Evolutionary conservation across 306 rosid species (phyloP), one percentile per base, ranked within the genome.

Genomic region (Malus orientalis): DNA sequence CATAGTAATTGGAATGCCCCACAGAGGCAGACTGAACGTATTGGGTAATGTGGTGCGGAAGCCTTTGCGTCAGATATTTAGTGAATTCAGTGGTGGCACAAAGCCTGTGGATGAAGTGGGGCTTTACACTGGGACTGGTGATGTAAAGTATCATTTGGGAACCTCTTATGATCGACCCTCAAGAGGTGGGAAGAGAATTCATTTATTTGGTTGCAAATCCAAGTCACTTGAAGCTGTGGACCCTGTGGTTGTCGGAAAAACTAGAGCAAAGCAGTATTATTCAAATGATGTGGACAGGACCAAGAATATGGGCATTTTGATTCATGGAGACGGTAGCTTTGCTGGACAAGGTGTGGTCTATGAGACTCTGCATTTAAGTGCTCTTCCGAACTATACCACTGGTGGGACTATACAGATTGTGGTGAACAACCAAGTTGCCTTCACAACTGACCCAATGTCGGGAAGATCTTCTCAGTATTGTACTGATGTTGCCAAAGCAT

Each of bases 331-430:
- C 83, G 97, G 99, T 82, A 95, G 99, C 78, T 95, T 92, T 88
- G 96, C 99, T 5, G 99, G 99, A 55, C 97, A 92, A 86, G 99
- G 99, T 64, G 99, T 95, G 61, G 99, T 92, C 78, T 95, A 92
- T 29, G 99, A 95, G 84, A 90, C 93, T 44, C 85, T 95, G 13
- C 99, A 95, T 95, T 87, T 95, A 59, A 95, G 99, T 76, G 97
- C 97, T 82, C 97, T 95, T 81, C 97, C 93, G 6, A 95, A 95
- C 86, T 90, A 95, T 80, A 74, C 88, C n/a, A 95, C 99, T 15
- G 99, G 99, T 45, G 99, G 99, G 73, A 95, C 99, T 3, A 89
- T 90, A 60, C 99, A 95, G 85, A 84, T 95, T 70, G 97, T 92
- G 73, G 86, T 92, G 71, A 95, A 95, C 83, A 92, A 95, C 80